A percentile compares a stretch with the other conserved stretches of the same genome.
Conservation (phyloP, 1,284 basidiomycete genomes). For the Pterulicium gracile region DNA sequence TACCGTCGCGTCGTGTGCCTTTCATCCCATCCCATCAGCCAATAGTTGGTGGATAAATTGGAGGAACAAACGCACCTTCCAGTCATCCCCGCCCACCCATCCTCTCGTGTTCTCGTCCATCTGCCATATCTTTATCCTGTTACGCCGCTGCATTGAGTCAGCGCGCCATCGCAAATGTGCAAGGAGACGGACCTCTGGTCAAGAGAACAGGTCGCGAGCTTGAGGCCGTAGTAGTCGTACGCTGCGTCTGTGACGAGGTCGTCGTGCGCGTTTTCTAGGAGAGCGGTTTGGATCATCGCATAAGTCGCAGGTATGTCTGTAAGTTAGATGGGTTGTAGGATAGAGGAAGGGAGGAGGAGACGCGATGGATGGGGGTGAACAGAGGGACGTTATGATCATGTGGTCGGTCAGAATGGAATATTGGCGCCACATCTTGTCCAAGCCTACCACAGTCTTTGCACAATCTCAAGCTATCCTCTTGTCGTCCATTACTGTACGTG, state of each 20-base stretch:
- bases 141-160: slow-evolving; percentile 6
- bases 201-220: slow-evolving; percentile 64
- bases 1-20: slow-evolving; percentile 87
- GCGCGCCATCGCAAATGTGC: neutral
- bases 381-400: too few relatives aligned
- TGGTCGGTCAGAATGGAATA: too few relatives aligned
- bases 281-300: slow-evolving; percentile 72
- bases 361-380: too few relatives aligned
- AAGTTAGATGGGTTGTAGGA: too few relatives aligned
- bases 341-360: too few relatives aligned
- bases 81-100: slow-evolving; percentile 75
- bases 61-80: slow-evolving; percentile 77
- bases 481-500: too few relatives aligned
- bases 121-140: slow-evolving; percentile 76
- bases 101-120: slow-evolving; percentile 57
- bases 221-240: slow-evolving; percentile 85
- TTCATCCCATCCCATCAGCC: slow-evolving; percentile 8
- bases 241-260: slow-evolving; percentile 76
- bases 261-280: slow-evolving; percentile 63
- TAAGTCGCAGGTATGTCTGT: too few relatives aligned
- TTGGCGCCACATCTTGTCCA: too few relatives aligned
- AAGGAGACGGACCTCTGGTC: slow-evolving; percentile 53
- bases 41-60: too few relatives aligned
- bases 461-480: too few relatives aligned
- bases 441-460: too few relatives aligned